These are phyloP conservation scores for Boletus pseudo-olivaceus DNA, from an alignment of 768 basidiomycete species.

Conservation along the genomic window DNA sequence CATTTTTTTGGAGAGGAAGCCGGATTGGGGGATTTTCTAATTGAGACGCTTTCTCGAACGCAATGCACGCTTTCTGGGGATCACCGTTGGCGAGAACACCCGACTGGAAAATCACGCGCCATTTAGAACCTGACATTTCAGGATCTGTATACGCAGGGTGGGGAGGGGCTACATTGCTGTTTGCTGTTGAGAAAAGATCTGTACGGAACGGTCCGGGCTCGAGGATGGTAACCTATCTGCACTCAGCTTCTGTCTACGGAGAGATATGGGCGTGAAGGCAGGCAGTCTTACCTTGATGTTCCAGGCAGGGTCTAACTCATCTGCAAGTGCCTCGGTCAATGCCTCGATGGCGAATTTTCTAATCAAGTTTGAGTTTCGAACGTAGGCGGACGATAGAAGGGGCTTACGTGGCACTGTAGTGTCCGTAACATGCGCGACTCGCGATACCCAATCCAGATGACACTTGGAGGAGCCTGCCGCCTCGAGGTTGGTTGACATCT, in stretches of 20 bases:
- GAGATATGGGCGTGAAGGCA: background rate
- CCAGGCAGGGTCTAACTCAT: slow-evolving; percentile 14
- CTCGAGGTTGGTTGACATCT: slow-evolving; percentile 34
- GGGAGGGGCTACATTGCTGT: background rate
- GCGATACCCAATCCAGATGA: slow-evolving; percentile 26
- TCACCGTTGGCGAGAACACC: slow-evolving; percentile 4
- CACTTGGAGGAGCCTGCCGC: slow-evolving; percentile 36
- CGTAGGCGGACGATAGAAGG: background rate
- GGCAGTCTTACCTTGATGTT: slow-evolving; percentile 16
- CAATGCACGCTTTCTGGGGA: slow-evolving; percentile 19
- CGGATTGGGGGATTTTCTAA: slow-evolving; percentile 23
- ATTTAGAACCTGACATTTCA: slow-evolving; percentile 6
- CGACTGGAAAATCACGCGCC: background rate
- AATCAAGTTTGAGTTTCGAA: background rate
- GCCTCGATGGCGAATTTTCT: slow-evolving; percentile 29
- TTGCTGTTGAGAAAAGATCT: background rate
- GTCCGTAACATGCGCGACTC: slow-evolving; percentile 3
- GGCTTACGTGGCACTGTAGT: slow-evolving; percentile 29
- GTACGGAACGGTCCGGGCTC: slow-evolving; percentile 21
- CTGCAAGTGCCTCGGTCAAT: slow-evolving; percentile 20
- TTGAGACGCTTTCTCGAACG: slow-evolving; percentile 16
- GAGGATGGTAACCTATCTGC: slow-evolving; percentile 19
- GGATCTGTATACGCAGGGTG: slow-evolving; percentile 19
- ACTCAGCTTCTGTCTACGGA: background rate
- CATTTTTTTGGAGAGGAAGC: slow-evolving; percentile 14